Evolutionary conservation across 192 early-diverging fungal species (phyloP).

Genomic region (Entophlyctis helioformis): DNA sequence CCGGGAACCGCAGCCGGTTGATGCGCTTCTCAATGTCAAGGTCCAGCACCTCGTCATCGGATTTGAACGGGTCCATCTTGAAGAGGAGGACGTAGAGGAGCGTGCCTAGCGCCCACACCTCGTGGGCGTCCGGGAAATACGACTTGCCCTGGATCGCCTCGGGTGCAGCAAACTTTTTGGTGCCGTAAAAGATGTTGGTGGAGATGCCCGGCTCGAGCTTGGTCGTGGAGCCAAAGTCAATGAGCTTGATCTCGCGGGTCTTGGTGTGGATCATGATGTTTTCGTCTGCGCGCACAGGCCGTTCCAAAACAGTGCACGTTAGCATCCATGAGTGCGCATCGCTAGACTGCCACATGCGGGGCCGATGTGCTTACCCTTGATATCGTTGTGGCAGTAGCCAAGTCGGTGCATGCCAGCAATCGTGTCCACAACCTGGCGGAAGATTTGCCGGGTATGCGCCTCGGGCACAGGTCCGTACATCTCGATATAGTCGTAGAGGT

Average conservation of each 20-base stretch:
- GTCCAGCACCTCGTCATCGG: constrained; percentile 32
- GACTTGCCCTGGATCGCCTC: constrained; percentile 26
- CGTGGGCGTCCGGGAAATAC: constrained; percentile 32
- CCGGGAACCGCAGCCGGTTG: constrained; percentile 3
- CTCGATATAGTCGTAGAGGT: constrained; percentile 43
- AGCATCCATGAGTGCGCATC: background rate
- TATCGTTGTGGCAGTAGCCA: constrained; percentile 41
- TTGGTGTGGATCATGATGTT: constrained; percentile 40
- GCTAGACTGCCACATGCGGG: background rate
- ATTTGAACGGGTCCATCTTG: constrained; percentile 41
- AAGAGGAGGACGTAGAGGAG: constrained; percentile 42
- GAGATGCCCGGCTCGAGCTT: constrained; percentile 11
- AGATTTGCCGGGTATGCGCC: constrained; percentile 21
- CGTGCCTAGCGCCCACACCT: constrained; percentile 44
- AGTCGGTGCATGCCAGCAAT: constrained; percentile 17
- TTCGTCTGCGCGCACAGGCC: constrained; percentile 24
- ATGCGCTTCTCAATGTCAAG: constrained; percentile 26
- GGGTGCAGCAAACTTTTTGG: constrained; percentile 43
- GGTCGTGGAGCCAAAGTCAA: constrained; percentile 43
- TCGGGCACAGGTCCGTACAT: constrained; percentile 30
- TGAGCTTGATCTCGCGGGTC: constrained; percentile 35
- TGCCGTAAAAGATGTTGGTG: constrained; percentile 36
- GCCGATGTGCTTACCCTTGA: constrained; percentile 36
- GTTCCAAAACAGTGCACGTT: background rate
- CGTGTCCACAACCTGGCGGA: constrained; percentile 25